These are phyloP conservation scores for Naganishia vaughanmartiniae DNA, from an alignment of 768 basidiomycete species.

Conservation along the genomic window DNA sequence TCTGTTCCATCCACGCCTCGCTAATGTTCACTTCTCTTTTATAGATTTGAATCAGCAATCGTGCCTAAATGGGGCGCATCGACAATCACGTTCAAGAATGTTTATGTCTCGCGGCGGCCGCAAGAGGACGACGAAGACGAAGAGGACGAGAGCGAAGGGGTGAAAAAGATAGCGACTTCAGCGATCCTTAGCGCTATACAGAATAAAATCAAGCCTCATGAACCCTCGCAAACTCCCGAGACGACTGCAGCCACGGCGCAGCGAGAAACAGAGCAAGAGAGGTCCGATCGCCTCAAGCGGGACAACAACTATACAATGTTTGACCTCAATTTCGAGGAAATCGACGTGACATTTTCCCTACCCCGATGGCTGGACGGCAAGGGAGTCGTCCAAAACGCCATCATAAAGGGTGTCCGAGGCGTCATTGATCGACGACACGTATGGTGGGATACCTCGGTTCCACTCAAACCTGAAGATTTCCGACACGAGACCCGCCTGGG, in stretches of 20 bases:
- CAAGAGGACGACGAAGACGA: constrained; percentile 58
- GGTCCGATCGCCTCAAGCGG: constrained; percentile 33
- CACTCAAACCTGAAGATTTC: constrained; percentile 74
- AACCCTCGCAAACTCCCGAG: constrained; percentile 20
- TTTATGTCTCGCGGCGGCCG: constrained; percentile 84
- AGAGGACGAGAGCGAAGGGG: constrained; percentile 51
- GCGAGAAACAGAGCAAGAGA: constrained; percentile 21
- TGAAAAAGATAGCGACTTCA: not conserved
- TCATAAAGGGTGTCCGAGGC: constrained; percentile 89
- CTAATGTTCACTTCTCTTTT: constrained; percentile 25
- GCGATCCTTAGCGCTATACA: constrained; percentile 15
- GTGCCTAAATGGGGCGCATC: constrained; percentile 98
- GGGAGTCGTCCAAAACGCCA: constrained; percentile 84
- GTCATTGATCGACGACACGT: constrained; percentile 85
- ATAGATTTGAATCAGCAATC: constrained; percentile 84
- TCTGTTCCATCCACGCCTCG: not conserved
- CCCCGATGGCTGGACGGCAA: constrained; percentile 93
- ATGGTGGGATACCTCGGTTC: constrained; percentile 77
- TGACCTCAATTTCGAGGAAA: constrained; percentile 86
- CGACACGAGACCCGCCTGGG: constrained; percentile 71
- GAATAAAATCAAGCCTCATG: not conserved
- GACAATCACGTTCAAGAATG: constrained; percentile 92
- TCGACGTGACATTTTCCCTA: constrained; percentile 89
- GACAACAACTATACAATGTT: constrained; percentile 81
- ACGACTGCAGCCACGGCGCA: constrained; percentile 31